Conservation (phyloP, 768 basidiomycete species). For the Rubroboletus pulcherrimus region DNA sequence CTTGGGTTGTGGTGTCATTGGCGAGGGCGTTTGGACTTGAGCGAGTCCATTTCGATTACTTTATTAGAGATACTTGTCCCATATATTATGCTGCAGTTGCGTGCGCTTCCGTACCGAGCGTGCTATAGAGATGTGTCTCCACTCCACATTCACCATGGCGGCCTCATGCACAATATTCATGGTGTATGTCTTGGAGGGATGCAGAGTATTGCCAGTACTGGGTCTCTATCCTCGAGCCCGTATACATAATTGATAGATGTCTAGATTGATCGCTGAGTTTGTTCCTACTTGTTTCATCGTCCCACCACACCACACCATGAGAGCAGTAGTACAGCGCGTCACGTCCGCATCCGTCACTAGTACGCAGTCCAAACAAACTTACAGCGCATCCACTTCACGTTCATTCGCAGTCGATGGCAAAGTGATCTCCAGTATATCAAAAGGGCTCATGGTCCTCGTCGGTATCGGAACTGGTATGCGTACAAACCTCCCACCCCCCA, state of each 20-base stretch:
- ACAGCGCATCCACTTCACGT: not conserved
- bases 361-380: constrained; percentile 27
- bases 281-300: not conserved
- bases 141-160: too few species aligned
- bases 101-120: too few species aligned
- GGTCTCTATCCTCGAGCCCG: too few species aligned
- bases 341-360: constrained; percentile 82
- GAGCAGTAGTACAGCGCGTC: constrained; percentile 83
- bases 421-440: constrained; percentile 76
- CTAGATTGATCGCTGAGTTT: not conserved
- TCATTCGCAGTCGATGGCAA: constrained; percentile 65
- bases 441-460: constrained; percentile 85
- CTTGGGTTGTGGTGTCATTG: constrained; percentile 77
- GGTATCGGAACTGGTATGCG: constrained; percentile 77
- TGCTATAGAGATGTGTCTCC: too few species aligned
- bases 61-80: not conserved
- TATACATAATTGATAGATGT: not conserved
- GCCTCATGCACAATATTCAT: too few species aligned
- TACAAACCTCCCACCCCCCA: not conserved
- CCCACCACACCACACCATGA: constrained; percentile 44
- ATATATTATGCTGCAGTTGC: too few species aligned
- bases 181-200: too few species aligned
- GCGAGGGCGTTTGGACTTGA: constrained; percentile 17
- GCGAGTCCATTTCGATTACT: not conserved
- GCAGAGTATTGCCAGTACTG: too few species aligned